These are phyloP conservation scores for Tieghemiomyces parasiticus DNA, from an alignment of 192 early-diverging fungal species.

Conservation along the genomic window DNA sequence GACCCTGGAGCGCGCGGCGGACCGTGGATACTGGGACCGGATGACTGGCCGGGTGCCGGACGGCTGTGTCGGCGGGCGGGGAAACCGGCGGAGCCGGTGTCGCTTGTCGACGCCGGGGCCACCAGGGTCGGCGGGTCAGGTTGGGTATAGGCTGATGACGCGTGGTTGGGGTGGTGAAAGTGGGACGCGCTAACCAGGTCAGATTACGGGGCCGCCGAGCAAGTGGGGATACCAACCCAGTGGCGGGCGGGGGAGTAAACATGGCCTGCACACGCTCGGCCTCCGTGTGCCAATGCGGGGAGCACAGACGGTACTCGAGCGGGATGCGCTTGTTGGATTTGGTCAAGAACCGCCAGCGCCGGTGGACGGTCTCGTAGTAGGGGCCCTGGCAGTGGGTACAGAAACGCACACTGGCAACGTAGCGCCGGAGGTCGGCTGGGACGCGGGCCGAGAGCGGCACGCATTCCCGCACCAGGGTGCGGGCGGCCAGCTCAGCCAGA, in stretches of 20 bases:
- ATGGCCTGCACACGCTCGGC: constrained; percentile 42
- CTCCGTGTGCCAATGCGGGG: constrained; percentile 63
- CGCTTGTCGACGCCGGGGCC: too few species aligned
- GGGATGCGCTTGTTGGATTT: constrained; percentile 36
- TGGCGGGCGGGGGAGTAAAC: constrained; percentile 23
- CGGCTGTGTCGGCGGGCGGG: too few species aligned
- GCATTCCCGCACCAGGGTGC: constrained; percentile 51
- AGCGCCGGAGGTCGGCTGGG: constrained; percentile 40
- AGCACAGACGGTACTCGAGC: constrained; percentile 56
- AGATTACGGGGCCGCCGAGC: background rate
- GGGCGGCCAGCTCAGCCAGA: constrained; percentile 60
- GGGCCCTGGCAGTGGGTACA: constrained; percentile 73
- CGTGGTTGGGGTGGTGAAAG: background rate
- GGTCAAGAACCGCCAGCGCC: constrained; percentile 44
- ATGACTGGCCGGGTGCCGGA: too few species aligned
- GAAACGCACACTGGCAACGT: constrained; percentile 34
- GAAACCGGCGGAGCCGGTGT: too few species aligned
- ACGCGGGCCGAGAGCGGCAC: constrained; percentile 34
- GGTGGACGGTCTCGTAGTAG: constrained; percentile 46
- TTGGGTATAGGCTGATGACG: too few species aligned
- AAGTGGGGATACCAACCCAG: background rate
- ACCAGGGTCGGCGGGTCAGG: too few species aligned
- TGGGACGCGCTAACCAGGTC: background rate
- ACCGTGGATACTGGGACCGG: too few species aligned
- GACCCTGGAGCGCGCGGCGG: too few species aligned